Conservation (phyloP, 192 early-diverging fungal species). For the Coemansia sp. region DNA sequence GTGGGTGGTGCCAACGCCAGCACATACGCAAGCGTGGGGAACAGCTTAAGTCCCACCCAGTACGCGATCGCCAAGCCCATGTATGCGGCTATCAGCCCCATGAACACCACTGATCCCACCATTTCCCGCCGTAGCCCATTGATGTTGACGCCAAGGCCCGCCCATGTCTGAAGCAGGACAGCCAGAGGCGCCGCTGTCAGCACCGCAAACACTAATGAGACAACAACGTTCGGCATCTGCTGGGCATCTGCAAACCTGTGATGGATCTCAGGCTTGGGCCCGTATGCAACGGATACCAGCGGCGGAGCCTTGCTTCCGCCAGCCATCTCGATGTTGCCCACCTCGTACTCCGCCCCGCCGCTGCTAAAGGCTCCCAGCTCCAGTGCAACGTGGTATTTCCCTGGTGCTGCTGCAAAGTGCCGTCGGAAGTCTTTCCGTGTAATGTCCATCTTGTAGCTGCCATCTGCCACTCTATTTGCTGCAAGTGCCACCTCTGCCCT, state of each 20-base stretch:
- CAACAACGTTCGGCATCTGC: slow-evolving; percentile 30
- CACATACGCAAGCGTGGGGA: slow-evolving; percentile 43
- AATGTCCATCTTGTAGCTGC: slow-evolving; percentile 30
- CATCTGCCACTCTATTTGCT: slow-evolving; percentile 21
- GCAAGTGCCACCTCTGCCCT: slow-evolving; percentile 29
- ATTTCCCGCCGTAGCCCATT: slow-evolving; percentile 21
- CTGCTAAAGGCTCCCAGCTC: slow-evolving; percentile 39
- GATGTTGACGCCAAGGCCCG: slow-evolving; percentile 39
- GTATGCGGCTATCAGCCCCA: slow-evolving; percentile 46
- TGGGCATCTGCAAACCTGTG: slow-evolving; percentile 50
- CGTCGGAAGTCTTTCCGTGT: slow-evolving; percentile 37
- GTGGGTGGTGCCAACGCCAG: slow-evolving; percentile 51
- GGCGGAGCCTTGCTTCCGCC: slow-evolving; percentile 6
- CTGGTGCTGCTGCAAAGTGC: slow-evolving; percentile 22
- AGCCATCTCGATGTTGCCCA: slow-evolving; percentile 33
- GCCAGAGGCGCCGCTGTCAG: slow-evolving; percentile 25
- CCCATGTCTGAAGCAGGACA: slow-evolving; percentile 30
- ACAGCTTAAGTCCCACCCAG: slow-evolving; percentile 48
- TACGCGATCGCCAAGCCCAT: slow-evolving; percentile 47
- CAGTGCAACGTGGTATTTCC: slow-evolving; percentile 30
- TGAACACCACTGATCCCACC: slow-evolving; percentile 24
- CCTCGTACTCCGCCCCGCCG: slow-evolving; percentile 31
- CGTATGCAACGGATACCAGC: not conserved
- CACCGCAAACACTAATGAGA: slow-evolving; percentile 38
- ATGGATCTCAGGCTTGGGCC: slow-evolving; percentile 31